These are phyloP conservation scores for Microthlaspi erraticum DNA, from an alignment of 345 rosid species.

Conservation along the genomic window DNA sequence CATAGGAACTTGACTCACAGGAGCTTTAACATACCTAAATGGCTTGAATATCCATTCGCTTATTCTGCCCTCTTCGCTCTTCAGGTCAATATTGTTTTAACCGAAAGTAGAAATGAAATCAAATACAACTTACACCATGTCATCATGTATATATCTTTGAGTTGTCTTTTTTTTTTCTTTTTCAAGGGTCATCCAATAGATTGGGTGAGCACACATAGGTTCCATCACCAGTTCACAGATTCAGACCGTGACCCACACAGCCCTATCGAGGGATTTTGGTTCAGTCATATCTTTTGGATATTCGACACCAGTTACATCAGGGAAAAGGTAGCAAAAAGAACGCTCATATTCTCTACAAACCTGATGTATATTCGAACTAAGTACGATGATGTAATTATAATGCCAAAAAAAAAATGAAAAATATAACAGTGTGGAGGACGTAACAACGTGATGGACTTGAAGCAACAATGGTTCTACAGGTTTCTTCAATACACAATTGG, in stretches of 20 bases:
- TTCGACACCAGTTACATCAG: constrained; percentile 36
- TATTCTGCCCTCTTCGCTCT: constrained; percentile 42
- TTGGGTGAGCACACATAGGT: constrained; percentile 49
- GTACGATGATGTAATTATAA: too few species aligned
- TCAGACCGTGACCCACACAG: constrained; percentile 48
- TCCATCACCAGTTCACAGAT: constrained; percentile 47
- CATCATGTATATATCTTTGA: background rate
- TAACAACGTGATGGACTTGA: constrained; percentile 81
- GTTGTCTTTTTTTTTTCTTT: background rate
- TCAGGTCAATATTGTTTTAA: constrained; percentile 31
- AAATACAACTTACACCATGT: background rate
- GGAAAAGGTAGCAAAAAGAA: constrained; percentile 32
- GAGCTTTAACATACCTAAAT: constrained; percentile 49
- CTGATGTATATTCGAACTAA: background rate
- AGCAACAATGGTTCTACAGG: constrained; percentile 80
- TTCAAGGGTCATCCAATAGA: constrained; percentile 46
- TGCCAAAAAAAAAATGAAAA: background rate
- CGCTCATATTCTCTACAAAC: background rate
- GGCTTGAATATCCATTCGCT: constrained; percentile 49
- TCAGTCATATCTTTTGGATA: constrained; percentile 46
- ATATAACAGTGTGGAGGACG: constrained; percentile 66
- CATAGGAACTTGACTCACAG: constrained; percentile 46
- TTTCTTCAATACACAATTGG: constrained; percentile 60
- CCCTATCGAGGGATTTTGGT: constrained; percentile 47
- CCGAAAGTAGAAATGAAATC: background rate